phyloP scores from a whole-genome alignment of 768 basidiomycete genomes.

The Lyophyllum decastes region DNA sequence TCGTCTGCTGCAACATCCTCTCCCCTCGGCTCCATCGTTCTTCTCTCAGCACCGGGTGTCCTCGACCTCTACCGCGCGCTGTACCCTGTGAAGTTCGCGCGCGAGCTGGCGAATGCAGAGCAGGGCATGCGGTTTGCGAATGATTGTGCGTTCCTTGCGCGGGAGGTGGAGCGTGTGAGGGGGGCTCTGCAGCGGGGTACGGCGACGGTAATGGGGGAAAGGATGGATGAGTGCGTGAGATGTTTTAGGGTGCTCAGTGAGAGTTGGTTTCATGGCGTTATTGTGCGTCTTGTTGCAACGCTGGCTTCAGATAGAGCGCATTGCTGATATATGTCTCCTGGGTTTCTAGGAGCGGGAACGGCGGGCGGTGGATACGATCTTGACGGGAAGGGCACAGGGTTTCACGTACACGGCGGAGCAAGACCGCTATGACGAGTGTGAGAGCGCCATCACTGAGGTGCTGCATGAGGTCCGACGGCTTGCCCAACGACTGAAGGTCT shows the following conservation, averaged over 20 bases:
- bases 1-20: not conserved
- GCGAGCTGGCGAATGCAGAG: conserved; percentile 50
- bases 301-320: not conserved
- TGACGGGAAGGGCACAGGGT: conserved; percentile 57
- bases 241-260: conserved; percentile 59
- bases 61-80: conserved; percentile 83
- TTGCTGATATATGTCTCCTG: not conserved
- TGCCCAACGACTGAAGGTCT: conserved; percentile 74
- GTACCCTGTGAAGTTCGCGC: conserved; percentile 63
- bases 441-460: conserved; percentile 62
- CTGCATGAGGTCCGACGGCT: conserved; percentile 64
- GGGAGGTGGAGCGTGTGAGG: conserved; percentile 48
- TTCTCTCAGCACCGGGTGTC: conserved; percentile 61
- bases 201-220: conserved; percentile 37
- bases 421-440: conserved; percentile 75
- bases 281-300: conserved; percentile 48
- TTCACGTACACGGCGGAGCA: conserved; percentile 73
- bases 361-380: conserved; percentile 40
- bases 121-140: conserved; percentile 78
- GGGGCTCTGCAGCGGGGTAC: conserved; percentile 20
- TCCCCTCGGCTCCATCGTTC: conserved; percentile 54
- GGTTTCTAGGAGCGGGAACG: conserved; percentile 49
- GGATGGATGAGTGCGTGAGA: conserved; percentile 50
- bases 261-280: conserved; percentile 68
- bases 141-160: conserved; percentile 70